Percentiles rank a stretch among this genome's conserved stretches.
These are phyloP conservation scores for Lactarius psammicola DNA, from an alignment of 768 basidiomycete genomes.

Conservation along the genomic window DNA sequence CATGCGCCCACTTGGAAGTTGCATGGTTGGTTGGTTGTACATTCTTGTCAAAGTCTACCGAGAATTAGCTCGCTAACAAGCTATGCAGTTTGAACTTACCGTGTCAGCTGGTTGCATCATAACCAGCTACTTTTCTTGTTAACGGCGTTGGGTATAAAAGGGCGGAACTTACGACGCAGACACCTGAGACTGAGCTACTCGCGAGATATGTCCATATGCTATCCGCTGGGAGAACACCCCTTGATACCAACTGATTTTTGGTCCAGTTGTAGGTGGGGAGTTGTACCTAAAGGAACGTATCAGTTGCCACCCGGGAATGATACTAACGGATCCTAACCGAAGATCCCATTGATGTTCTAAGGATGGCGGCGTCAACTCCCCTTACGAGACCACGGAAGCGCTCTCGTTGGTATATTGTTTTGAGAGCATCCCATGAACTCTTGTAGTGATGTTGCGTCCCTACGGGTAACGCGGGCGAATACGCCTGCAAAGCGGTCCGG, in stretches of 20 bases:
- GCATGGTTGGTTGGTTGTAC: slow-evolving; percentile 90
- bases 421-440: slow-evolving; percentile 75
- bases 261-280: slow-evolving; percentile 94
- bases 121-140: slow-evolving; percentile 52
- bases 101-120: slow-evolving; percentile 97
- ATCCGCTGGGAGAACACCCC: slow-evolving; percentile 68
- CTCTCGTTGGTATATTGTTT: slow-evolving; percentile 76
- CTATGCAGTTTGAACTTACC: slow-evolving; percentile 41
- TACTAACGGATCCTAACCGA: slow-evolving; percentile 47
- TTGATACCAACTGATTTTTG: slow-evolving; percentile 71
- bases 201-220: slow-evolving; percentile 85
- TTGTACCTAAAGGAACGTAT: slow-evolving; percentile 64
- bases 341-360: slow-evolving; percentile 93
- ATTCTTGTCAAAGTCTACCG: slow-evolving; percentile 81
- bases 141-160: not conserved
- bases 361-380: slow-evolving; percentile 90
- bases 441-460: slow-evolving; percentile 94
- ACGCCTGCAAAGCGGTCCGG: slow-evolving; percentile 54
- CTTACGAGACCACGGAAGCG: slow-evolving; percentile 77
- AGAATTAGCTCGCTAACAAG: slow-evolving; percentile 1
- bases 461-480: slow-evolving; percentile 90
- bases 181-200: slow-evolving; percentile 85
- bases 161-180: slow-evolving; percentile 73
- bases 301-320: not conserved
- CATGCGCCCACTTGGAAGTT: slow-evolving; percentile 64